Evolutionary conservation across 768 basidiomycete genomes (phyloP), one percentile per base, ranked within the genome.

Genomic region (Paxillus involutus): DNA sequence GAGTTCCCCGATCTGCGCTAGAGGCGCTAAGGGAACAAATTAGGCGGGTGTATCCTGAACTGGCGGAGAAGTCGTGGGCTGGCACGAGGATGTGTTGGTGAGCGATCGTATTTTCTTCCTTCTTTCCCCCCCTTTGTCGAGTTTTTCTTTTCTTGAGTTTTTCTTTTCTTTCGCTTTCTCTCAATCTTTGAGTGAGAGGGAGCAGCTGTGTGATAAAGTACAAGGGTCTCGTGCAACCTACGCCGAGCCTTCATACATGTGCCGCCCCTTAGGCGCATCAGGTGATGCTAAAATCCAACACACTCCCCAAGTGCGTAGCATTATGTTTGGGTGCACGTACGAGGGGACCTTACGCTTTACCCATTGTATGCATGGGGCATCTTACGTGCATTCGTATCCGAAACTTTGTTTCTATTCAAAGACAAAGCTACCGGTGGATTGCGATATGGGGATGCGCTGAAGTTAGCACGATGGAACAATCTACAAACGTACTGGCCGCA

Each of bases 81-180:
- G 75, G 75, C 7, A 95, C 94, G 11, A 74, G 95, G 55, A 69
- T 98, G 58, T 98, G 95, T 73, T 98, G 95, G 95, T 91, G 65
- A 67, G 82, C 68, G 10, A 11, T 36, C 2, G 14, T 12, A 26
- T 30, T 46, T 24, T 30, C 44, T 24, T 7, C 39, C 44, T 55
- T 42, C 6, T 43, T 8, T 24, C 17, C 47, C 26, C 24, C 2
- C 29, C 42, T 8, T 35, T 42, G 6, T 42, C 24, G 10, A 4
- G 30, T 41, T 40, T 26, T 24, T 2, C 4, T 37, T 26, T 41
- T 16, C 26, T 44, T 13, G 9, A n/a, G n/a, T n/a, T n/a, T n/a
- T n/a, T 29, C 29, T 44, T 6, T 14, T 29, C 24, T 19, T 53
- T 51, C 26, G 7, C 26, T 44, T 21, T 13, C 7, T 44, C 6